A percentile compares a stretch with the other conserved stretches of the same genome.
phyloP scores from a whole-genome alignment of 1,139 yeast species.

The Diutina mesorugosa region DNA sequence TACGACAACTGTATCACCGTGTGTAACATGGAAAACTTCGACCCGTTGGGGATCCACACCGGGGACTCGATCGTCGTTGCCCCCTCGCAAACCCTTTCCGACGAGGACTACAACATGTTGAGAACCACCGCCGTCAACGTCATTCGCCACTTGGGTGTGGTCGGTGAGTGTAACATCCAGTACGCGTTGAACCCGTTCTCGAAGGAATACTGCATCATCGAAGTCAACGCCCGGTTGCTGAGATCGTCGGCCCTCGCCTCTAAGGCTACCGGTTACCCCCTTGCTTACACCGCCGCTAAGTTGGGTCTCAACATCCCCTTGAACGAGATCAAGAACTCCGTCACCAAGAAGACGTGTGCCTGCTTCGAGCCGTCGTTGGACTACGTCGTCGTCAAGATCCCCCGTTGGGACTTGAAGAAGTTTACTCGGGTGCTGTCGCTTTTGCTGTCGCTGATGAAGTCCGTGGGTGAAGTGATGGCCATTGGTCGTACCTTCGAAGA shows the following conservation, averaged over 20 bases:
- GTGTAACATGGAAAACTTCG: slow-evolving; percentile 98
- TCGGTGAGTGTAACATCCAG: slow-evolving; percentile 98
- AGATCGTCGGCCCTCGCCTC: slow-evolving; percentile 98
- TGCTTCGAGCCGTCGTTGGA: slow-evolving; percentile 97
- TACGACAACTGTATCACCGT: slow-evolving; percentile 97
- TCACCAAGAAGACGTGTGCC: slow-evolving; percentile 90
- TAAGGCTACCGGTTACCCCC: slow-evolving; percentile 97
- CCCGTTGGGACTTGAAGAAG: slow-evolving; percentile 98
- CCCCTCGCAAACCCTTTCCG: slow-evolving; percentile 94
- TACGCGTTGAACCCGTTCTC: slow-evolving; percentile 92
- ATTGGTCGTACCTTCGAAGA: slow-evolving; percentile 97
- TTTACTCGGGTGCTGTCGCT: slow-evolving; percentile 85
- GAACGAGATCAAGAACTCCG: slow-evolving; percentile 86
- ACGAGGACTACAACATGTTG: slow-evolving; percentile 95
- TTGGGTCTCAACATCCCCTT: slow-evolving; percentile 88
- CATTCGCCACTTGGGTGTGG: slow-evolving; percentile 95
- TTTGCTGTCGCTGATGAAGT: slow-evolving; percentile 91
- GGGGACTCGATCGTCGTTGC: slow-evolving; percentile 99
- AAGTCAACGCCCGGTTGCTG: slow-evolving; percentile 94
- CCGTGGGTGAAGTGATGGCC: slow-evolving; percentile 98
- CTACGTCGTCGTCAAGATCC: slow-evolving; percentile 95
- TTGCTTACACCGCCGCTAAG: slow-evolving; percentile 97
- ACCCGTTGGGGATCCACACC: slow-evolving; percentile 96
- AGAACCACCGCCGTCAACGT: slow-evolving; percentile 97
- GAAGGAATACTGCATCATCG: slow-evolving; percentile 92